Evolutionary conservation across 768 basidiomycete species (phyloP), one percentile per base, ranked within the genome.

Genomic region (Serendipita sp.): DNA sequence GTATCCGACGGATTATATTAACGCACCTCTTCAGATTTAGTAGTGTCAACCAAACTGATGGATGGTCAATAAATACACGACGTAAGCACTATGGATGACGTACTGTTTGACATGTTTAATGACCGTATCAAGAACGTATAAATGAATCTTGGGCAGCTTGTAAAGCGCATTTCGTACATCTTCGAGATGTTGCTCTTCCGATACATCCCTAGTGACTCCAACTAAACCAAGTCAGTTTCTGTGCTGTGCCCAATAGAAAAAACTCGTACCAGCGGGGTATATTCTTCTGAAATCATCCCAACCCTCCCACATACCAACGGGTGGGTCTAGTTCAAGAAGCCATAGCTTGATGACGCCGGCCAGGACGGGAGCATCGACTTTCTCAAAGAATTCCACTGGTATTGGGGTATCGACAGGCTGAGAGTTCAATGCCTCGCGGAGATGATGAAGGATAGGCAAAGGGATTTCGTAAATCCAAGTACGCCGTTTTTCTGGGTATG

Each of bases 401-500:
- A 83, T 76, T 11, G 64, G 66, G 45, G 66, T 32, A 32, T 78
- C 79, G 62, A 79, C 72, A 4, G 81, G 85, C n/a, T 88, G 74
- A 8, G 80, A 82, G 71, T 96, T 95, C 63, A 97, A 77, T 3
- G 80, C 79, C 74, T 92, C 89, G 65, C 94, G 85, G 35, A 97
- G 83, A 66, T 87, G 86, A 70, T 98, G 94, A 15, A 88, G 81
- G 30, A 84, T 83, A 1, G 83, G 78, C 3, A 98, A 79, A 1
- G 93, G 92, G 2, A 77, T 76, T 69, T 97, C 92, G 74, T 96
- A 98, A 64, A 97, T 89, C 94, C 94, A 97, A 2, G 86, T 77
- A 76, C 87, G 92, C 66, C 94, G 84, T 71, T 83, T 87, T 72
- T 94, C 93, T 85, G 71, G 3, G 41, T 11, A 64, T 24, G n/a